These are phyloP conservation scores for Diutina ranongensis DNA, from an alignment of 1,139 yeast species.

Conservation along the genomic window DNA sequence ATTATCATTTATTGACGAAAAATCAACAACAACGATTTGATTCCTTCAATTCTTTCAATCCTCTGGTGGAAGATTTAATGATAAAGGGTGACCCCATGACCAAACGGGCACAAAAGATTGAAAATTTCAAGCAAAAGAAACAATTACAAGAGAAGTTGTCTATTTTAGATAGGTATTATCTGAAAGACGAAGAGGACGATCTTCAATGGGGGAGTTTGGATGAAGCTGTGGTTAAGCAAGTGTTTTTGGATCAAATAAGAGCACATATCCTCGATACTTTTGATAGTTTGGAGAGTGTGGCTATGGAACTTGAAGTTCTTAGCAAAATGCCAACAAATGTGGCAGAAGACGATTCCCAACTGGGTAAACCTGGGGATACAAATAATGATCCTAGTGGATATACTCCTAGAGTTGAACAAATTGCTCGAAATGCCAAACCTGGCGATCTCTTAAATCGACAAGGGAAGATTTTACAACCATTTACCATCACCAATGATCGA, in stretches of 20 bases:
- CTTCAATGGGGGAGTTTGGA: slow-evolving; percentile 16
- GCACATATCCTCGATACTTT: slow-evolving; percentile 43
- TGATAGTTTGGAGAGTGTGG: slow-evolving; percentile 37
- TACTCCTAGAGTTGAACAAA: slow-evolving; percentile 42
- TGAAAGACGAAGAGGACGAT: slow-evolving; percentile 13
- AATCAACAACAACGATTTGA: slow-evolving; percentile 28
- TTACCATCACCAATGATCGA: slow-evolving; percentile 57
- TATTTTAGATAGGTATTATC: slow-evolving; percentile 23
- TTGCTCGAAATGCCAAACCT: slow-evolving; percentile 19
- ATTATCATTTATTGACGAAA: slow-evolving; percentile 26
- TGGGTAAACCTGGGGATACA: background rate
- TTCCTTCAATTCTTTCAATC: slow-evolving; percentile 27
- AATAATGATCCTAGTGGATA: slow-evolving; percentile 23
- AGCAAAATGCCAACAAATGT: slow-evolving; percentile 19
- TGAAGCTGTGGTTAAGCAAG: slow-evolving; percentile 48
- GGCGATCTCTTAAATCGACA: slow-evolving; percentile 41
- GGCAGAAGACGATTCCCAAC: background rate
- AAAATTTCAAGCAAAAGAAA: slow-evolving; percentile 50
- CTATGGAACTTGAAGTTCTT: slow-evolving; percentile 49
- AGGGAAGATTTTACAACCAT: slow-evolving; percentile 78
- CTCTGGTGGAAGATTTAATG: slow-evolving; percentile 15
- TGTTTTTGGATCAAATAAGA: slow-evolving; percentile 44
- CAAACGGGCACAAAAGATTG: slow-evolving; percentile 64
- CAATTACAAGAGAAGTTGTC: slow-evolving; percentile 34
- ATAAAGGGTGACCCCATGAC: slow-evolving; percentile 34